These are phyloP conservation scores for Clathrospora elynae DNA, from an alignment of 2,329 filamentous ascomycete species.

Conservation along the genomic window DNA sequence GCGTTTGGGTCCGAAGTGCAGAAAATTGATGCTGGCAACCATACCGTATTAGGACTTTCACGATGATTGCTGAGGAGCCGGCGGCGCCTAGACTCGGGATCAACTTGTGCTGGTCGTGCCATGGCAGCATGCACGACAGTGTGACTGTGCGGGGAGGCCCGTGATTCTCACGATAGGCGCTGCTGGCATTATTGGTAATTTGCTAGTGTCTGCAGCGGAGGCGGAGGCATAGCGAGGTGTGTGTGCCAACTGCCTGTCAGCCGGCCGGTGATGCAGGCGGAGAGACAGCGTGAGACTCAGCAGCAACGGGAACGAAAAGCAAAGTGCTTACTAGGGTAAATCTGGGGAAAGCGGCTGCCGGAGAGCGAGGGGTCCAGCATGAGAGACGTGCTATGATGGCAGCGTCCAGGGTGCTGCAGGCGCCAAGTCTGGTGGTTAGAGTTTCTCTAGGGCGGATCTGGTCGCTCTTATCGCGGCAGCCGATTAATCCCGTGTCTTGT, in stretches of 20 bases:
- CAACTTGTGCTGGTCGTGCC: slow-evolving; percentile 20
- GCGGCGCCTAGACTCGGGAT: slow-evolving; percentile 32
- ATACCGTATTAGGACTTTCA: slow-evolving; percentile 42
- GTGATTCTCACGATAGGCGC: slow-evolving; percentile 21
- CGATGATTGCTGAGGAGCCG: slow-evolving; percentile 33
- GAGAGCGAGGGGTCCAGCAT: slow-evolving; percentile 6
- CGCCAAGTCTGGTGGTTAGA: slow-evolving; percentile 16
- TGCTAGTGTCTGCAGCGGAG: slow-evolving; percentile 15
- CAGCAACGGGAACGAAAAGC: slow-evolving; percentile 30
- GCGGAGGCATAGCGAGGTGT: slow-evolving; percentile 4
- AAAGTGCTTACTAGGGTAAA: slow-evolving; percentile 20
- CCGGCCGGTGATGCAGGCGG: slow-evolving; percentile 7
- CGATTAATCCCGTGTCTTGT: slow-evolving; percentile 11
- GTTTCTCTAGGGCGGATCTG: slow-evolving; percentile 7
- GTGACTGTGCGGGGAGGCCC: slow-evolving; percentile 17
- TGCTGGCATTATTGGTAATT: slow-evolving; percentile 13
- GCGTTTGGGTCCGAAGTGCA: slow-evolving; percentile 25
- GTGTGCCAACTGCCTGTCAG: background rate
- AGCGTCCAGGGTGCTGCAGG: slow-evolving; percentile 4
- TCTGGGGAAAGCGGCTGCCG: slow-evolving; percentile 38
- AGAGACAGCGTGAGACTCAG: slow-evolving; percentile 2
- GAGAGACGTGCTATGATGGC: slow-evolving; percentile 13
- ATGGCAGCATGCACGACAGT: slow-evolving; percentile 15
- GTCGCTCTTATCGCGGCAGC: slow-evolving; percentile 31
- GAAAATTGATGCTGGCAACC: slow-evolving; percentile 35